These are phyloP conservation scores for Yamadazyma sp. DNA, from an alignment of 805 yeast genomes.

Conservation along the genomic window DNA sequence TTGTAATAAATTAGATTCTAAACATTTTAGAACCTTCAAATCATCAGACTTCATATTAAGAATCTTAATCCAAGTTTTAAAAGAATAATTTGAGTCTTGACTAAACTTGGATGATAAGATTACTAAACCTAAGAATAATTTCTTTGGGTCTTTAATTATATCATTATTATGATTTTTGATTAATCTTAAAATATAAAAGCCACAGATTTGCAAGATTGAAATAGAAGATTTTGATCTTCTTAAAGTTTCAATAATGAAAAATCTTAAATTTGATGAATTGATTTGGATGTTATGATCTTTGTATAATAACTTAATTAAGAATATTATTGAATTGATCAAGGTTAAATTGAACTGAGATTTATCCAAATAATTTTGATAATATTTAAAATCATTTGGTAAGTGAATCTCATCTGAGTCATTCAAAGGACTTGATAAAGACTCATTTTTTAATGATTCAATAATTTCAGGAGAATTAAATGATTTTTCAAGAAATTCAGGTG, in stretches of 20 bases:
- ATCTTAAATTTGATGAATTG: conserved; percentile 26
- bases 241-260: conserved; percentile 43
- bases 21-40: conserved; percentile 42
- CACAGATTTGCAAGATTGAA: conserved; percentile 61
- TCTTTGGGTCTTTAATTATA: conserved; percentile 45
- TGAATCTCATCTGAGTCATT: conserved; percentile 1
- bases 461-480: conserved; percentile 4
- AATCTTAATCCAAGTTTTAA: conserved; percentile 71
- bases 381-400: conserved; percentile 36
- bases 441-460: conserved; percentile 1
- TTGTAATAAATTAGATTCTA: conserved; percentile 54
- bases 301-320: conserved; percentile 34
- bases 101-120: conserved; percentile 71
- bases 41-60: conserved; percentile 47
- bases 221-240: conserved; percentile 44
- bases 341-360: conserved; percentile 40
- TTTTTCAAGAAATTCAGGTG: no score
- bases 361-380: conserved; percentile 37
- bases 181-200: conserved; percentile 60
- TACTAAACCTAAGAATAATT: conserved; percentile 63
- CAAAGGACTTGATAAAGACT: conserved; percentile 3
- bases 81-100: conserved; percentile 69
- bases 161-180: conserved; percentile 17
- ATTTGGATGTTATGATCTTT: conserved; percentile 13
- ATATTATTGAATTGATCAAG: conserved; percentile 33